phyloP scores from a whole-genome alignment of 805 yeast species.

The Saturnispora bothae region DNA sequence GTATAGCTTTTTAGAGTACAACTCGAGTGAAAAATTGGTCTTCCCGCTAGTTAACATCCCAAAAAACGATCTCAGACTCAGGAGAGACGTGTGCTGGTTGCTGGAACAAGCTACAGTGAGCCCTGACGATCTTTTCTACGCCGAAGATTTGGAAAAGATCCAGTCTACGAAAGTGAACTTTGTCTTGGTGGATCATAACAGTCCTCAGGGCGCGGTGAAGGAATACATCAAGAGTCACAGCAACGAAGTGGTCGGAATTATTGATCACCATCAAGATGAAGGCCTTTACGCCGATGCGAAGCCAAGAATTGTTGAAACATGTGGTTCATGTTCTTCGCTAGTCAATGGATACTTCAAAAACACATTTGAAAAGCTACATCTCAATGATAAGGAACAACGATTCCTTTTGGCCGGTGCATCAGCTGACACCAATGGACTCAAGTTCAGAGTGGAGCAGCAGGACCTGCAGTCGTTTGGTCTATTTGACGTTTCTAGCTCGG shows the following conservation, averaged over 20 bases:
- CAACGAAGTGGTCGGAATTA: conserved; percentile 41
- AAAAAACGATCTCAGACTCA: conserved; percentile 47
- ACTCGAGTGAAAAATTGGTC: conserved; percentile 20
- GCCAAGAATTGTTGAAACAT: conserved; percentile 51
- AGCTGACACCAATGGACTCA: conserved; percentile 65
- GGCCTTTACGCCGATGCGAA: conserved; percentile 33
- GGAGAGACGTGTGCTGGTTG: conserved; percentile 61
- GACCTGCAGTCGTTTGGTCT: conserved; percentile 39
- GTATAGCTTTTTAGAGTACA: conserved; percentile 49
- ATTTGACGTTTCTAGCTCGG: conserved; percentile 21
- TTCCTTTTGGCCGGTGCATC: conserved; percentile 54
- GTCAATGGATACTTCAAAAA: conserved; percentile 43
- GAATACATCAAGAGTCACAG: conserved; percentile 16
- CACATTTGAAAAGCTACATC: conserved; percentile 9
- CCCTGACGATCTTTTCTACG: conserved; percentile 42
- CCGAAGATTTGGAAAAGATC: conserved; percentile 48
- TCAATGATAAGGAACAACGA: conserved; percentile 22
- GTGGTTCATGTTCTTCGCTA: conserved; percentile 76
- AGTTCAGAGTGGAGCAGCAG: conserved; percentile 46
- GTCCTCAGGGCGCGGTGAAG: conserved; percentile 41
- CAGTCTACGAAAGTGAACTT: conserved; percentile 28
- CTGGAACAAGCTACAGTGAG: conserved; percentile 39
- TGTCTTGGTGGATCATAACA: conserved; percentile 77
- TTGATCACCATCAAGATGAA: conserved; percentile 87
- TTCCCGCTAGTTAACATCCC: conserved; percentile 76